Evolutionary conservation across 208 protist genomes (phyloP), one percentile per base, ranked within the genome.

Genomic region (Leishmania major): DNA sequence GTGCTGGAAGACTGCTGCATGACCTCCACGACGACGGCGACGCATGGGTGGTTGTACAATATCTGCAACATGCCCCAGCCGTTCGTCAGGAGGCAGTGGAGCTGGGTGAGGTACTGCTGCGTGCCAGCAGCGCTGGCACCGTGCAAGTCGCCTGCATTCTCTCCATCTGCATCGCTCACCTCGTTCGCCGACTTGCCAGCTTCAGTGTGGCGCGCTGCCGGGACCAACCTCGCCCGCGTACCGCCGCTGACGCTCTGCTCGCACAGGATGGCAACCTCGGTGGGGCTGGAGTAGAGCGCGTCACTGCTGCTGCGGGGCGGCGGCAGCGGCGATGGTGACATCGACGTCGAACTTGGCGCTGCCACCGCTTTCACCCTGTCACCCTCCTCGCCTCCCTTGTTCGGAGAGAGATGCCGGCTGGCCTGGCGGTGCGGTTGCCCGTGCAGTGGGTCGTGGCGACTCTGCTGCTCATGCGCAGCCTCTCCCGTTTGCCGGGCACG

Each of bases 31-130:
- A 81, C 87, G n/a, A 95, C 92, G 7, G 78, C 59, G 3, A 83
- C 76, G 31, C 81, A 82, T 31, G 62, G 60, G 40, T 91, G 87
- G 55, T 84, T 90, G 81, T 89, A 92, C 40, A 95, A 82, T 49
- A 83, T n/a, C 73, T 90, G 89, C 69, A 94, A 73, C 55, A 92
- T 76, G 51, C 84, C 84, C 92, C 93, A 97, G n/a, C 92, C 93
- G 17, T 84, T 86, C 40, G 75, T 83, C 25, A 92, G 85, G 19
- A 97, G 84, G 31, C 80, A 75, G 62, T 86, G 86, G 0, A 90
- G 84, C 79, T 93, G 89, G 8, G 78, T 43, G 3, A 88, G 84
- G 80, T 89, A 91, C 67, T 83, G 78, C 45, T 40, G 35, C 13
- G 79, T 57, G 37, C 77, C 79, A n/a, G 25, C 69, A 13, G 40